These are phyloP conservation scores for Hygrophila difformis DNA, from an alignment of 257 asterid genomes.

Conservation along the genomic window DNA sequence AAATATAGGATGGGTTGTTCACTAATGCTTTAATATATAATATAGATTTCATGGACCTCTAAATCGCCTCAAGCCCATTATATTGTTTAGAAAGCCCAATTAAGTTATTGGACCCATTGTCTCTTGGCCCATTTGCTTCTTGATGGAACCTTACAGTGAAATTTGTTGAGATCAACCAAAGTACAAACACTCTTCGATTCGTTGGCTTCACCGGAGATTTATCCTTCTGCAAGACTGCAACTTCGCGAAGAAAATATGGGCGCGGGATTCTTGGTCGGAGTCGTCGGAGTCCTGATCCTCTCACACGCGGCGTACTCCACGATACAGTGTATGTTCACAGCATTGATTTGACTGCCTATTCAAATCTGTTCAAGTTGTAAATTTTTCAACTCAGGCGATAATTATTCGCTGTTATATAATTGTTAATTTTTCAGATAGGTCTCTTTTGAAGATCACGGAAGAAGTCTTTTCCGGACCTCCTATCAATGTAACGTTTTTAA, in stretches of 20 bases:
- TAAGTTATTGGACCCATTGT: too few species aligned
- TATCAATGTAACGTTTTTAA: constrained; percentile 37
- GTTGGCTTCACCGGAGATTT: too few species aligned
- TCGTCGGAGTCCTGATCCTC: constrained; percentile 69
- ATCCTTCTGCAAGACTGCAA: too few species aligned
- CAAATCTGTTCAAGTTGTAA: background rate
- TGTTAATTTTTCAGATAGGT: constrained; percentile 45
- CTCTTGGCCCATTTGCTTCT: too few species aligned
- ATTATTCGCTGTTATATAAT: background rate
- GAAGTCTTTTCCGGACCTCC: constrained; percentile 85
- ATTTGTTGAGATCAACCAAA: too few species aligned
- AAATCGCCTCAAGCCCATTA: too few species aligned
- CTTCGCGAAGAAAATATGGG: constrained; percentile 35
- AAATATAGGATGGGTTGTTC: too few species aligned
- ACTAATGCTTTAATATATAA: too few species aligned
- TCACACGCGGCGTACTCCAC: constrained; percentile 72
- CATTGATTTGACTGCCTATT: constrained; percentile 1
- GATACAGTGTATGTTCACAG: constrained; percentile 52
- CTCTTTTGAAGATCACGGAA: constrained; percentile 84
- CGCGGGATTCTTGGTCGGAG: constrained; percentile 61
- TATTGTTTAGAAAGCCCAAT: too few species aligned
- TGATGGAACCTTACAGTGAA: too few species aligned
- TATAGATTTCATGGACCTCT: too few species aligned
- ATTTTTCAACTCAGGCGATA: background rate
- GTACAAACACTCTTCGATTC: too few species aligned